A percentile compares a stretch with the other conserved stretches of the same genome.
Conservation (phyloP, 2,329 filamentous ascomycete genomes). For the Acephala macrosclerotiorum region DNA sequence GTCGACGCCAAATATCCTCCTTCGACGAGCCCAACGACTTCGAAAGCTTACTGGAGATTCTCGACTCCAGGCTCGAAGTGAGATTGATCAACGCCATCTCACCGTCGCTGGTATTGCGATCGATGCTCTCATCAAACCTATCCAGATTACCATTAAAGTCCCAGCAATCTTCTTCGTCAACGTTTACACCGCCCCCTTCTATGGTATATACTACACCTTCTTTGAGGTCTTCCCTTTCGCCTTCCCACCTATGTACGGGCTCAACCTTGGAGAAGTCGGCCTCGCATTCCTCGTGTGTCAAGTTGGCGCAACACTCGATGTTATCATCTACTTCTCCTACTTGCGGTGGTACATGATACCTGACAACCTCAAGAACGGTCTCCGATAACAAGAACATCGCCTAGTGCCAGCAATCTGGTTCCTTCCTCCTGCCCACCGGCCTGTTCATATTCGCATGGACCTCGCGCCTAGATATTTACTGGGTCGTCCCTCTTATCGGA, state of each 20-base stretch:
- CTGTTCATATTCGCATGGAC: constrained; percentile 65
- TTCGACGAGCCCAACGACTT: constrained; percentile 63
- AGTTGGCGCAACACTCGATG: constrained; percentile 58
- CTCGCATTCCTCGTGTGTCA: constrained; percentile 66
- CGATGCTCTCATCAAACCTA: constrained; percentile 64
- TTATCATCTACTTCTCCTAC: constrained; percentile 51
- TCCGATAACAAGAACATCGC: constrained; percentile 58
- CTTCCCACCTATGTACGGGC: constrained; percentile 63
- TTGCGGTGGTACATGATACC: constrained; percentile 54
- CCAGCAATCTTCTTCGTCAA: constrained; percentile 67
- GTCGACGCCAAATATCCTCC: constrained; percentile 61
- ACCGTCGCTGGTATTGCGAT: constrained; percentile 53
- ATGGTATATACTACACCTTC: constrained; percentile 66
- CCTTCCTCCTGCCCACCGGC: constrained; percentile 61
- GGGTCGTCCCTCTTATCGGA: constrained; percentile 61
- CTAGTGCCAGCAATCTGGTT: constrained; percentile 61
- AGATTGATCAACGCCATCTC: constrained; percentile 64
- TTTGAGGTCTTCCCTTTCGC: constrained; percentile 71
- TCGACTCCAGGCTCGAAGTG: constrained; percentile 64
- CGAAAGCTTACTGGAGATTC: constrained; percentile 62
- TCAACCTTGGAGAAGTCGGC: constrained; percentile 62
- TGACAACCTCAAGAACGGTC: constrained; percentile 55
- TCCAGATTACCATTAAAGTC: constrained; percentile 63
- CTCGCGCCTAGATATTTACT: constrained; percentile 55
- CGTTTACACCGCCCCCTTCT: constrained; percentile 65